Conservation (phyloP, 2,329 filamentous ascomycete species). For the Scorias spongiosa region DNA sequence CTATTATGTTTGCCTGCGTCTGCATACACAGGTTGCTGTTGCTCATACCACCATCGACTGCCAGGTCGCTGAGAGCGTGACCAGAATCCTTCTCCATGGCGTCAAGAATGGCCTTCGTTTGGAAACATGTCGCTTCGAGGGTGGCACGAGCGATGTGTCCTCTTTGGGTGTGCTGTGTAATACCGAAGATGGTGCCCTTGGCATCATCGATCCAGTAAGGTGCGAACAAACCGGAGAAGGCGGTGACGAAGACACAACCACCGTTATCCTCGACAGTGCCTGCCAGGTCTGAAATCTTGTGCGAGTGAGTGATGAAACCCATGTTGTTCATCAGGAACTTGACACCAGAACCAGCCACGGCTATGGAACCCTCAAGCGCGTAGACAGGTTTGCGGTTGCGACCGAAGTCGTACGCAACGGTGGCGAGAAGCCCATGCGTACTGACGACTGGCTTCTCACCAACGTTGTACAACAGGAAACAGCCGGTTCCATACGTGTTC, state of each 20-base stretch:
- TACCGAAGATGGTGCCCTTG: slow-evolving; percentile 69
- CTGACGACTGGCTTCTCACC: slow-evolving; percentile 70
- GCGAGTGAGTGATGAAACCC: slow-evolving; percentile 44
- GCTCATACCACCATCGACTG: slow-evolving; percentile 75
- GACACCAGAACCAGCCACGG: slow-evolving; percentile 66
- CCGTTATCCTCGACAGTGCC: slow-evolving; percentile 54
- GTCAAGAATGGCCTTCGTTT: slow-evolving; percentile 78
- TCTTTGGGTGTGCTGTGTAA: slow-evolving; percentile 67
- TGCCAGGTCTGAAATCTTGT: slow-evolving; percentile 45
- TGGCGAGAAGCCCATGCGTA: slow-evolving; percentile 62
- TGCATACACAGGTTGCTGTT: slow-evolving; percentile 80
- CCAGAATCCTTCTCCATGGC: slow-evolving; percentile 76
- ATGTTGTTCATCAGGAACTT: slow-evolving; percentile 57
- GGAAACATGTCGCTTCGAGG: slow-evolving; percentile 74
- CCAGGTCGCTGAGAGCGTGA: slow-evolving; percentile 54
- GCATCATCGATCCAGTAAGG: slow-evolving; percentile 87
- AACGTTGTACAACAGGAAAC: slow-evolving; percentile 75
- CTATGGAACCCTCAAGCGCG: slow-evolving; percentile 70
- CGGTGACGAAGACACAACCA: slow-evolving; percentile 67
- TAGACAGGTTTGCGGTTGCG: slow-evolving; percentile 49
- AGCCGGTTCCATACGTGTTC: slow-evolving; percentile 78
- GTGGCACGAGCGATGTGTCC: slow-evolving; percentile 76
- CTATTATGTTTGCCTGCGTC: slow-evolving; percentile 74
- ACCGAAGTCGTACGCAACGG: slow-evolving; percentile 68
- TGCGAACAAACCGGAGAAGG: slow-evolving; percentile 74